Evolutionary conservation across 75 land plant genomes (phyloP).

Genomic region (Pinus taeda): DNA sequence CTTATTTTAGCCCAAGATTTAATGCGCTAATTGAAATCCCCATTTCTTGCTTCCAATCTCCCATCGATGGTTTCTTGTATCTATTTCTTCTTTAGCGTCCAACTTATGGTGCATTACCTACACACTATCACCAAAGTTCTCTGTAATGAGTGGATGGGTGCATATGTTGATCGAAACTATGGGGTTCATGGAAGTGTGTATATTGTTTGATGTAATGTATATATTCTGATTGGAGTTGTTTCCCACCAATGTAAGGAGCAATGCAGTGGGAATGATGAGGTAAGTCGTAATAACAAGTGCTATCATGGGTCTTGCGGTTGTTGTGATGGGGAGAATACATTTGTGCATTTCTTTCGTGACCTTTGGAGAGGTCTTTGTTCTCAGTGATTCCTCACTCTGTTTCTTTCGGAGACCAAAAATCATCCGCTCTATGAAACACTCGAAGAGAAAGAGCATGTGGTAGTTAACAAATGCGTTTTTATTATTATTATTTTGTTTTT

Average conservation of each 20-base stretch:
- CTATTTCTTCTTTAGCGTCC: slow-evolving; percentile 14
- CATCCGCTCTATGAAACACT: slow-evolving; percentile 32
- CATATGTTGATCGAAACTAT: no score
- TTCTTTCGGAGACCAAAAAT: slow-evolving; percentile 56
- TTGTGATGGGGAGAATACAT: slow-evolving; percentile 26
- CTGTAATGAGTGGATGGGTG: no score
- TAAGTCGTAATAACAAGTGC: no score
- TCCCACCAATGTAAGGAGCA: no score
- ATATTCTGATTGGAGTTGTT: slow-evolving; percentile 54
- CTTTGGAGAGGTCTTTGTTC: slow-evolving; percentile 29
- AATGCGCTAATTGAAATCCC: slow-evolving; percentile 63
- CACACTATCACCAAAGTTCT: no score
- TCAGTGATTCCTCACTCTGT: slow-evolving; percentile 23
- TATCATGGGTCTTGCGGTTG: no score
- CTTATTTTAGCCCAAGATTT: slow-evolving; percentile 41
- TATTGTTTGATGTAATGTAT: no score
- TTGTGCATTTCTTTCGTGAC: slow-evolving; percentile 20
- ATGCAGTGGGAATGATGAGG: no score
- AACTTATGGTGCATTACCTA: no score
- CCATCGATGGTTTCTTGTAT: slow-evolving; percentile 23
- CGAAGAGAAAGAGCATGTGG: slow-evolving; percentile 53
- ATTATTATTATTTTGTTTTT: no score
- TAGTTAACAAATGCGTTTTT: no score
- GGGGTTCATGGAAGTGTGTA: no score
- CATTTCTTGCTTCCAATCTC: slow-evolving; percentile 21